A percentile compares a stretch with the other conserved stretches of the same genome.
Evolutionary conservation across 345 rosid species (phyloP).

Genomic region (Brassica incana): DNA sequence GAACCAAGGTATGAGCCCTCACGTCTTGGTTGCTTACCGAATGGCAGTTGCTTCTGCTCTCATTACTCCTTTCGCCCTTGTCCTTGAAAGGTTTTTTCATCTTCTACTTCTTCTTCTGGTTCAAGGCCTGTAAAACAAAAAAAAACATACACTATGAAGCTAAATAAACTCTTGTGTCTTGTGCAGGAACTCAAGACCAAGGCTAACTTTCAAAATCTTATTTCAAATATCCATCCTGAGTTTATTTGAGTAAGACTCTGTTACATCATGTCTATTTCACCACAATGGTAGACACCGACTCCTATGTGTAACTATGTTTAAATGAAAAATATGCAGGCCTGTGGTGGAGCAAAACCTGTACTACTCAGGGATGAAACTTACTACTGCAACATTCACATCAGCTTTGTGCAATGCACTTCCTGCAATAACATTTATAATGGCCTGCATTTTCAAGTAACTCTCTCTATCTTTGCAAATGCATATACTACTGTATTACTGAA

Average conservation of each 20-base stretch:
- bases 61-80: slow-evolving; percentile 73
- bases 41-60: slow-evolving; percentile 57
- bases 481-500: neutral
- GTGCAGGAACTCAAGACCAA: slow-evolving; percentile 75
- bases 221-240: slow-evolving; percentile 61
- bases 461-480: neutral
- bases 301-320: slow-evolving; percentile 3
- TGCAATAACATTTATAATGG: slow-evolving; percentile 64
- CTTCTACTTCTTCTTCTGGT: neutral
- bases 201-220: slow-evolving; percentile 62
- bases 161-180: neutral
- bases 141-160: neutral
- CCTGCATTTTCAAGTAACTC: slow-evolving; percentile 56
- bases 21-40: slow-evolving; percentile 69
- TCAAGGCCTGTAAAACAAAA: neutral
- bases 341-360: slow-evolving; percentile 48
- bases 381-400: slow-evolving; percentile 71
- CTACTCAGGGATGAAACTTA: slow-evolving; percentile 67
- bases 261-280: slow-evolving; percentile 5
- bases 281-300: neutral
- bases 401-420: slow-evolving; percentile 73
- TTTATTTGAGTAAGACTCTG: slow-evolving; percentile 60
- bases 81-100: slow-evolving; percentile 75
- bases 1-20: slow-evolving; percentile 49
- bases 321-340: slow-evolving; percentile 28